Conservation (phyloP, 495 filamentous ascomycete genomes). For the Hypoxylon perforatum region DNA sequence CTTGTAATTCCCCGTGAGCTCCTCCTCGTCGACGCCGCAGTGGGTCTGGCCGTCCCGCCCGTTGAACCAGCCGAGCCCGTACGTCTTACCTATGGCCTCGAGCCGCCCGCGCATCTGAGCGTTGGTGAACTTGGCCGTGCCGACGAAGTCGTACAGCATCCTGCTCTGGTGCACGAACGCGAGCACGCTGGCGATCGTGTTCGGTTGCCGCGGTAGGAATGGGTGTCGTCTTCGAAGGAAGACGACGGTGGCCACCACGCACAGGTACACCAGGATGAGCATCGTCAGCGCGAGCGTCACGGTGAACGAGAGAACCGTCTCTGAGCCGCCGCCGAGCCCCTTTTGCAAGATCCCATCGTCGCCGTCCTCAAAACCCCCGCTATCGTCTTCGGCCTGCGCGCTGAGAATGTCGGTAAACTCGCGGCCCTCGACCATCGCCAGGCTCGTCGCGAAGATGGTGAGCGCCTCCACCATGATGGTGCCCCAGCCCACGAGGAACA, state of each 20-base stretch:
- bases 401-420: conserved; percentile 58
- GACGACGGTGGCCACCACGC: conserved; percentile 62
- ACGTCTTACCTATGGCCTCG: conserved; percentile 66
- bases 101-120: conserved; percentile 66
- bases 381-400: conserved; percentile 3
- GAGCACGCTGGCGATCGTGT: conserved; percentile 75
- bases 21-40: conserved; percentile 78
- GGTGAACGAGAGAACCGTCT: conserved; percentile 70
- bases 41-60: conserved; percentile 73
- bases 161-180: conserved; percentile 79
- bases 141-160: conserved; percentile 78
- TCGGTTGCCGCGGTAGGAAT: conserved; percentile 77
- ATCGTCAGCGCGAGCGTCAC: conserved; percentile 67
- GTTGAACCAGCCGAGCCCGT: conserved; percentile 77
- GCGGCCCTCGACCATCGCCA: conserved; percentile 67
- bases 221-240: conserved; percentile 66
- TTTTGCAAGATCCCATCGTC: conserved; percentile 30
- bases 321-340: conserved; percentile 63
- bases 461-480: conserved; percentile 73
- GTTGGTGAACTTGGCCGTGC: conserved; percentile 69
- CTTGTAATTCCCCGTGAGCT: conserved; percentile 67
- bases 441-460: conserved; percentile 72
- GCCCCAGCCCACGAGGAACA: conserved; percentile 70
- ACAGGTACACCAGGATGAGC: conserved; percentile 68
- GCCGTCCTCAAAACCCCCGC: too few species aligned